phyloP scores from a whole-genome alignment of 2,329 filamentous ascomycete genomes.

The Paramyrothecium sp. region DNA sequence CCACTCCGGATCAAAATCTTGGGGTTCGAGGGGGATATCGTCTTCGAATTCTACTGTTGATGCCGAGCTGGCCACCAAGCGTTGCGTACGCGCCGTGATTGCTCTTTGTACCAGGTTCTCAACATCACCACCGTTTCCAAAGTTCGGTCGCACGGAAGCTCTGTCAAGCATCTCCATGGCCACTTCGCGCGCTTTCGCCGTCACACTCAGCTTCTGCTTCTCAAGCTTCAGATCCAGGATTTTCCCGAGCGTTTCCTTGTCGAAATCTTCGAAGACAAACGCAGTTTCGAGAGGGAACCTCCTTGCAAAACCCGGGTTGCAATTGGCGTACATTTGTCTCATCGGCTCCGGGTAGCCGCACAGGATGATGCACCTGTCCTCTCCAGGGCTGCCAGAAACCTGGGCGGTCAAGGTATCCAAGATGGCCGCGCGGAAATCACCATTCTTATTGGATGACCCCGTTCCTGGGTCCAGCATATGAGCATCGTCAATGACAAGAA shows the following conservation, averaged over 20 bases:
- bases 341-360: constrained; percentile 71
- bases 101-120: constrained; percentile 46
- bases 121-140: constrained; percentile 74
- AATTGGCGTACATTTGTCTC: constrained; percentile 68
- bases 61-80: constrained; percentile 17
- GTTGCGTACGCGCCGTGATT: constrained; percentile 18
- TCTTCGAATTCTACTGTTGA: constrained; percentile 17
- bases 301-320: constrained; percentile 67
- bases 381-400: constrained; percentile 66
- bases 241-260: constrained; percentile 50
- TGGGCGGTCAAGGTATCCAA: constrained; percentile 75
- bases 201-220: constrained; percentile 51
- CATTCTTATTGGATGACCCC: constrained; percentile 26
- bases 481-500: constrained; percentile 76
- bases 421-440: constrained; percentile 59
- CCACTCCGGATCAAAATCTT: constrained; percentile 59
- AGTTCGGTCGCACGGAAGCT: constrained; percentile 64
- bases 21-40: constrained; percentile 22
- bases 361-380: constrained; percentile 71
- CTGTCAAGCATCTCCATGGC: constrained; percentile 60
- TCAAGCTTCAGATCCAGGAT: constrained; percentile 68
- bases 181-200: constrained; percentile 49
- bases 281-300: constrained; percentile 64
- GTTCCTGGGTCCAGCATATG: constrained; percentile 59
- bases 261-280: constrained; percentile 70